A percentile compares a stretch with the other conserved stretches of the same genome.
These are phyloP conservation scores for Mycena haematopus DNA, from an alignment of 768 basidiomycete species.

Conservation along the genomic window DNA sequence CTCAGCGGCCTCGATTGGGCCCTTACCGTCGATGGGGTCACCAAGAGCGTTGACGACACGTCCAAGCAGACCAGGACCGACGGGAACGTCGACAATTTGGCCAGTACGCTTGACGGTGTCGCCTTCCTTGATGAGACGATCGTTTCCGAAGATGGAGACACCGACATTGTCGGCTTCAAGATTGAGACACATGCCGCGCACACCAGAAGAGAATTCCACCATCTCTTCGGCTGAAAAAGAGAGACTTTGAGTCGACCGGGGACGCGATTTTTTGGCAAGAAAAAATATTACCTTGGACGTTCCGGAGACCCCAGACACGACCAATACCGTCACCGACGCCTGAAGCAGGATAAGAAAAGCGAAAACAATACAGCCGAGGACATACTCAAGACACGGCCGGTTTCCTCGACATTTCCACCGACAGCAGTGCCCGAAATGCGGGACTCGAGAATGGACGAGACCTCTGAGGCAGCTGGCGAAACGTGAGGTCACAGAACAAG, in stretches of 20 bases:
- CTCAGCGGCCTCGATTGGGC: constrained; percentile 91
- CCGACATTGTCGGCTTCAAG: constrained; percentile 99
- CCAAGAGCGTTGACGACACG: constrained; percentile 99
- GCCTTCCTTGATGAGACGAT: constrained; percentile 99
- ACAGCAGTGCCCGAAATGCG: constrained; percentile 93
- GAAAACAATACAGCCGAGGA: background rate
- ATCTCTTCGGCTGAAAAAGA: constrained; percentile 89
- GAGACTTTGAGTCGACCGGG: constrained; percentile 31
- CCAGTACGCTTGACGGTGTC: constrained; percentile 99
- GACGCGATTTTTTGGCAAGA: constrained; percentile 23
- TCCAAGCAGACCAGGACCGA: constrained; percentile 95
- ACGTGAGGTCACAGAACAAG: constrained; percentile 31
- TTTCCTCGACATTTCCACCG: constrained; percentile 97
- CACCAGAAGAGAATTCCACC: constrained; percentile 99
- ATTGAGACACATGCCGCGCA: constrained; percentile 99
- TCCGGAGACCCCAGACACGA: constrained; percentile 98
- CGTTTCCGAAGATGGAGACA: constrained; percentile 99
- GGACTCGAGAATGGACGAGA: constrained; percentile 98
- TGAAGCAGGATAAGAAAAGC: constrained; percentile 43
- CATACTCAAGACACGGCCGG: constrained; percentile 97
- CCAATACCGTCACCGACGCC: constrained; percentile 99
- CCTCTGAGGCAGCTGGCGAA: constrained; percentile 91
- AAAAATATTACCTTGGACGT: constrained; percentile 85
- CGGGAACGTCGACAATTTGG: constrained; percentile 99
- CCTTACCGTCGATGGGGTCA: constrained; percentile 99